Base-by-base conservation (phyloP, 2,329 filamentous ascomycete genomes). In the Stachybotrys chlorohalonatus region DNA sequence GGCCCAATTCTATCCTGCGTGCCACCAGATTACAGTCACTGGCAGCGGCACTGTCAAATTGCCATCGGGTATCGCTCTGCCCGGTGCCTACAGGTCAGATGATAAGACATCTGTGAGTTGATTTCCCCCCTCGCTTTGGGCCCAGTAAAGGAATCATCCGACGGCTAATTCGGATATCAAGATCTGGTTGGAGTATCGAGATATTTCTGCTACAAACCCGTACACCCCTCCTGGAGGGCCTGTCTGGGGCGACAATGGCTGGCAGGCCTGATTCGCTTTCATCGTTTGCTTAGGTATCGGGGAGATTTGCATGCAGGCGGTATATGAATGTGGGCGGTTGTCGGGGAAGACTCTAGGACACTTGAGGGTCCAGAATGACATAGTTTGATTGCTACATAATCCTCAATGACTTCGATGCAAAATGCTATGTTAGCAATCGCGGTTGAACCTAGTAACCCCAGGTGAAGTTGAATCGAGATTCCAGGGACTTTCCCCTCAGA, bases 1-100 rank as follows among this genome's bases (percentile, higher is more conserved):
- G 31, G 75, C 75, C 3, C 75, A 78, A 64, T 69, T 71, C 56
- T 78, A 78, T 60, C 75, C 75, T 30, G 71, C 75, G 65, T 78
- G 75, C 61, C 63, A 75, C 55, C 76, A 76, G 59, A 64, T 76
- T 39, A 65, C 71, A 58, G 68, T 77, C 52, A 69, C 66, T 51
- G 74, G 74, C 17, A 64, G 64, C 52, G 67, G 68, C 36, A 58
- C 63, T 5, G 61, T 61, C 47, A 67, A 68, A 13, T 65, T 60
- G 36, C 62, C 63, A 51, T 57, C 57, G 39, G 63, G 63, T 47
- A 64, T 65, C 36, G 59, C 60, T 6, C 56, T 66, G 1, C 63
- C 62, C 2, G 58, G 58, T 13, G 60, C 61, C 5, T 63, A 62
- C 51, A 57, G 56, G 49, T 55, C 58, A 24, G 58, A 58, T 17